Conservation (phyloP, 768 basidiomycete species). For the Guyanaporus albipodus region DNA sequence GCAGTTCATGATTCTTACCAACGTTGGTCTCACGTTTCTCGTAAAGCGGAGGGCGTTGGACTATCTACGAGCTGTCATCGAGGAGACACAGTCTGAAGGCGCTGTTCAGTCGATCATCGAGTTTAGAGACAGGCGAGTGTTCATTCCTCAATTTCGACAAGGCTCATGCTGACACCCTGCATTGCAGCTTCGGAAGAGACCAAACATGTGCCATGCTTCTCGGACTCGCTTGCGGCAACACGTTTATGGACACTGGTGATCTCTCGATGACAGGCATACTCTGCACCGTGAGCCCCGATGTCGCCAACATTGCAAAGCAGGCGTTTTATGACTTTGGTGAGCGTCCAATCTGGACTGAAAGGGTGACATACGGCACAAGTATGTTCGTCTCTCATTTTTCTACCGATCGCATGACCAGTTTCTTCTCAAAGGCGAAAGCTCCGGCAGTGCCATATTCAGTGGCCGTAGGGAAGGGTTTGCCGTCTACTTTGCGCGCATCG, state of each 20-base stretch:
- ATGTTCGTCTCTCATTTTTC: conserved; percentile 17
- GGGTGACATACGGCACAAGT: conserved; percentile 76
- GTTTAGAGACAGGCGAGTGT: conserved; percentile 70
- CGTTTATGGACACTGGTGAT: conserved; percentile 63
- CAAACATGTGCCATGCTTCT: conserved; percentile 92
- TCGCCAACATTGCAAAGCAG: conserved; percentile 72
- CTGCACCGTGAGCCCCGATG: conserved; percentile 53
- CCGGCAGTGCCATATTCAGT: conserved; percentile 76
- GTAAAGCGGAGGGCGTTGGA: conserved; percentile 82
- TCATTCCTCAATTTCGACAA: neutral
- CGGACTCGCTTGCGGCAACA: conserved; percentile 80
- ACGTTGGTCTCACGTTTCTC: conserved; percentile 78
- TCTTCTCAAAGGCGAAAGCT: conserved; percentile 49
- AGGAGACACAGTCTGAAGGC: conserved; percentile 74
- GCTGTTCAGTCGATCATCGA: conserved; percentile 76
- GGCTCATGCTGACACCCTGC: conserved; percentile 3
- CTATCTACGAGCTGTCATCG: conserved; percentile 75
- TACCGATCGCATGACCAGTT: neutral
- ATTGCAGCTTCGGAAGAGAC: conserved; percentile 78
- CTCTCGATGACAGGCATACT: conserved; percentile 43
- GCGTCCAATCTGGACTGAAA: conserved; percentile 76
- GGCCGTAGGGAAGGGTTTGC: conserved; percentile 87
- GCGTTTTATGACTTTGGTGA: conserved; percentile 85
- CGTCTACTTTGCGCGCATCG: conserved; percentile 78
- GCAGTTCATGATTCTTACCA: conserved; percentile 86